Evolutionary conservation across 495 filamentous ascomycete genomes (phyloP), one percentile per base, ranked within the genome.

Genomic region (Lophium mytilinum): DNA sequence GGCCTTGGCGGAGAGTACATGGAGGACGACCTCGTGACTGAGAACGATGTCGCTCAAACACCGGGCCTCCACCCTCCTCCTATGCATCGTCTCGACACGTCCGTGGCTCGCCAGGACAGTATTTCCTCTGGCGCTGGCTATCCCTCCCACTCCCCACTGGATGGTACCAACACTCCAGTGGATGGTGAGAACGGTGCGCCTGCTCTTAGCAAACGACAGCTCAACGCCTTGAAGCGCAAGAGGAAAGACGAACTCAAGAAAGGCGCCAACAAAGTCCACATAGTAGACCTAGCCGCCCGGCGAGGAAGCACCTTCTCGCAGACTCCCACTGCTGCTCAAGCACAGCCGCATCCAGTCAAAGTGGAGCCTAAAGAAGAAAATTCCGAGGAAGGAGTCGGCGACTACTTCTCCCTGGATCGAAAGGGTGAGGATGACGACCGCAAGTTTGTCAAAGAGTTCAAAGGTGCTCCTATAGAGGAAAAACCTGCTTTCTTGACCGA

Each of bases 381-480:
- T 60, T 72, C 72, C 12, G 83, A 88, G 40, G 75, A 75, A 5
- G 73, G 74, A 39, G 77, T 37, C 72, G 76, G 36, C 0, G 92
- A 97, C 62, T 95, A 95, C 68, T 95, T 97, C 69, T 90, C 80
- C 30, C 77, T 96, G 12, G 89, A 95, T 39, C 79, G 88, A 43
- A 71, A 77, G 11, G 81, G 83, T 0, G 80, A 82, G 0, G 89
- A 96, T 61, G 93, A 98, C 65, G 87, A 91, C 51, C 81, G 83
- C 0, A 96, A 96, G 64, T 80, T 98, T 39, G 87, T 96, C n/a
- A 85, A 90, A 11, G 93, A 97, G 66, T 95, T 92, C 76, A 97
- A 96, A 69, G 94, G 94, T 5, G 80, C 82, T 4, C 73, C 80
- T 3, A 72, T 77, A 9, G 78, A 81, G 0, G 82, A 84, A 57